A percentile compares a stretch with the other conserved stretches of the same genome.
These are phyloP conservation scores for Microbotryum intermedium DNA, from an alignment of 1,284 basidiomycete species.

Conservation along the genomic window DNA sequence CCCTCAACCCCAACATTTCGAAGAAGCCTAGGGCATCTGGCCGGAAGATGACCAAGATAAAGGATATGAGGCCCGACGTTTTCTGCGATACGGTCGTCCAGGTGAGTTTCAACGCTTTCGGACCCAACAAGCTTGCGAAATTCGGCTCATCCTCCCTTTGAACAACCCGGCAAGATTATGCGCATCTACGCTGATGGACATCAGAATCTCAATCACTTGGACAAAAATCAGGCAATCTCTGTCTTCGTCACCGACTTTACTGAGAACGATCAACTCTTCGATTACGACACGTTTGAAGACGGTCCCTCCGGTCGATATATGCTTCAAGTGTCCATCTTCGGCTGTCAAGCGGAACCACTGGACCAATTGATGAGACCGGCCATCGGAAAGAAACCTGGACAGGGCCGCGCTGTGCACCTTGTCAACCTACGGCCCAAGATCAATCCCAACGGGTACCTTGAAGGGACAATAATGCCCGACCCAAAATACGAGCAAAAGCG, in stretches of 20 bases:
- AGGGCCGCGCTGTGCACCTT: slow-evolving; percentile 2
- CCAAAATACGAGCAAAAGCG: too few relatives aligned
- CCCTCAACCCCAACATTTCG: too few relatives aligned
- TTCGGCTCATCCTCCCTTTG: too few relatives aligned
- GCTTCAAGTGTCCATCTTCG: slow-evolving; percentile 14
- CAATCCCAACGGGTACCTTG: not conserved
- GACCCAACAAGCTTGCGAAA: too few relatives aligned
- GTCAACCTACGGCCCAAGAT: slow-evolving; percentile 4
- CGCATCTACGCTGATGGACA: too few relatives aligned
- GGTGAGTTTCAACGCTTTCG: too few relatives aligned
- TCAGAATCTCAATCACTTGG: not conserved
- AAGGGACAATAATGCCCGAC: slow-evolving; percentile 4
- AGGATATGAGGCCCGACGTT: too few relatives aligned
- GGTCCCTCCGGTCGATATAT: not conserved
- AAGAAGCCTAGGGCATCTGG: too few relatives aligned
- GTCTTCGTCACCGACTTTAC: slow-evolving; percentile 20
- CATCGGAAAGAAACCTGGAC: not conserved
- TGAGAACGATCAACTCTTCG: not conserved
- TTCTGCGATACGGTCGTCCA: too few relatives aligned
- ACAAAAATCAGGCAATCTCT: not conserved
- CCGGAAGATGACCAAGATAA: too few relatives aligned
- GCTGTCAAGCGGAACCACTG: not conserved
- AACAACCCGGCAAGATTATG: too few relatives aligned
- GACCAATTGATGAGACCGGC: not conserved
- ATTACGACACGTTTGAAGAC: not conserved